A percentile compares a stretch with the other conserved stretches of the same genome.
phyloP scores from a whole-genome alignment of 2,329 filamentous ascomycete species.

The Epichloe aotearoae region DNA sequence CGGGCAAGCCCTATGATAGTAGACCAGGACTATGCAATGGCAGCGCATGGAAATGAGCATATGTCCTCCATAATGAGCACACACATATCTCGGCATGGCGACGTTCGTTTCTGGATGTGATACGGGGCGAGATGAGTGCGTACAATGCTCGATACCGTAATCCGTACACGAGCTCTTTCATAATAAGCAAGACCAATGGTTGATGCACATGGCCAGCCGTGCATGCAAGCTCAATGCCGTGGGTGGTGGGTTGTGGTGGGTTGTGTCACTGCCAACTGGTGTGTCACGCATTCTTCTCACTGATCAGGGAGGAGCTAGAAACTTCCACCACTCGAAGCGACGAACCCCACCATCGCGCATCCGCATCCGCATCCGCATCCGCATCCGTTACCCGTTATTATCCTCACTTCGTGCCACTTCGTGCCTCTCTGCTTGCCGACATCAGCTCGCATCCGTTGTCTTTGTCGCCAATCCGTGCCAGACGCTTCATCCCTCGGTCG shows the following conservation, averaged over 20 bases:
- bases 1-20: not conserved
- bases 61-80: not conserved
- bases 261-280: no score
- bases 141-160: not conserved
- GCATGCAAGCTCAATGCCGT: not conserved
- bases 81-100: not conserved
- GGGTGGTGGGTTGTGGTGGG: no score
- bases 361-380: not conserved
- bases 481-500: no score
- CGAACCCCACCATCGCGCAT: not conserved
- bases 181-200: not conserved
- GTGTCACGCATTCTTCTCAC: not conserved
- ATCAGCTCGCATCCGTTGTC: no score
- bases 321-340: slow-evolving; percentile 9
- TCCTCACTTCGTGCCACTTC: not conserved
- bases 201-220: not conserved
- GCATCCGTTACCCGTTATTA: not conserved
- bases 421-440: not conserved
- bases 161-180: not conserved
- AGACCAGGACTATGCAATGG: not conserved
- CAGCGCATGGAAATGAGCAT: not conserved
- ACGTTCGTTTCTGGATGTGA: not conserved
- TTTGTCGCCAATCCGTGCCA: no score
- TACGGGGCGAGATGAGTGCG: not conserved
- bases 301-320: slow-evolving; percentile 8